Evolutionary conservation across 805 yeast genomes (phyloP), one percentile per base, ranked within the genome.

Genomic region (Cyberlindnera maritima): DNA sequence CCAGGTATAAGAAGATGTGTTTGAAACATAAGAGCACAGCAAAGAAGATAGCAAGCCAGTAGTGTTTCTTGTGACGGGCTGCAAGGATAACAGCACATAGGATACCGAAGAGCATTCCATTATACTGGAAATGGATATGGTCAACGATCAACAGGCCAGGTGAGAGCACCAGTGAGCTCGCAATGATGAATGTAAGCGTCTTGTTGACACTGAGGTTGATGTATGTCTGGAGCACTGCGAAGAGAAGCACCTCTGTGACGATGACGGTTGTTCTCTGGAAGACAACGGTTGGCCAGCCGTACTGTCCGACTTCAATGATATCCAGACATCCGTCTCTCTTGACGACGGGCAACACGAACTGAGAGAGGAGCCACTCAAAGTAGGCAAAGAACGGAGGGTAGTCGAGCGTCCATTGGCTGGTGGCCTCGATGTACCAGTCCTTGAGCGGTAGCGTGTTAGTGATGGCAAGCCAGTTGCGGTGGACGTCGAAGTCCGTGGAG

Each of bases 331-430:
- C 96, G 64, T 91, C 97, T 0, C 71, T 63, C 6, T 64, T 68
- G 1, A 87, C 95, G 0, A 61, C 25, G 2, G 56, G 41, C 0
- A 96, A 96, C 1, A 86, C 92, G 46, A 87, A 74, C 43, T 74
- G 83, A 0, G 96, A 74, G 40, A 94, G 63, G 3, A 75, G 18
- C 87, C 90, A 89, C 65, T 94, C 99, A 57, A 94, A 92, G 66
- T 89, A 91, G 0, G 99, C 99, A 66, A 94, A 94, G 59, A 90
- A 88, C 0, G 99, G 99, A 11, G 99, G 99, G 67, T 92, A 94
- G 65, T 94, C 99, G 35, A 94, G 69, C 0, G 98, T 94, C 97
- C 98, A 94, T 61, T 86, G 90, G 38, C 80, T 77, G 0, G 88
- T 80, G 39, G 72, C 65, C 54, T 94, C 96, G 36, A 74, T 63